phyloP scores from a whole-genome alignment of 1,284 basidiomycete genomes.

The Mycosarcoma maydis region DNA sequence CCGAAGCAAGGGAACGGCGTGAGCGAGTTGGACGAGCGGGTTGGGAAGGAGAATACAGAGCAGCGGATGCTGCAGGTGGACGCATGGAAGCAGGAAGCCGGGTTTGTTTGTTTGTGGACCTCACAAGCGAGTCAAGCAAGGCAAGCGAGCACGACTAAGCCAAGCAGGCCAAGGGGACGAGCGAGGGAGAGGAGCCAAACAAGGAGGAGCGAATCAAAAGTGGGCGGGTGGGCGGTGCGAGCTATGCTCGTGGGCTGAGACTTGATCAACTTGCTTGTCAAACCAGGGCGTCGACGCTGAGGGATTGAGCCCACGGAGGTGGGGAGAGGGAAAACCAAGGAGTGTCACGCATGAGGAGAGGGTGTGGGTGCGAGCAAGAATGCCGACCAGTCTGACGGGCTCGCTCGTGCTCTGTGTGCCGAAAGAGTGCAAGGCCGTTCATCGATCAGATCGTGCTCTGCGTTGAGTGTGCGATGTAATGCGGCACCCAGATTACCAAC shows the following conservation, averaged over 20 bases:
- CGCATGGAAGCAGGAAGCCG: conserved; percentile 36
- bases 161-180: background rate
- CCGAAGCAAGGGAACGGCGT: too few species aligned
- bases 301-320: too few species aligned
- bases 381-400: too few species aligned
- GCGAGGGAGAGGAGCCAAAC: background rate
- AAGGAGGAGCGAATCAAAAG: background rate
- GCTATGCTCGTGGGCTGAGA: background rate
- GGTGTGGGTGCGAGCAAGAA: too few species aligned
- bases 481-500: background rate
- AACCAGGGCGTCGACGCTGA: too few species aligned
- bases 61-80: conserved; percentile 9
- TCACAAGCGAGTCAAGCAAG: conserved; percentile 13
- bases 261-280: background rate
- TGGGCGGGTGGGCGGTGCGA: background rate
- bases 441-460: too few species aligned
- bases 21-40: background rate
- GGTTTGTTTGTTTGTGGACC: conserved; percentile 32
- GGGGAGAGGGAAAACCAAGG: too few species aligned
- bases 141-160: background rate
- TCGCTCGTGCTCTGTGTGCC: too few species aligned
- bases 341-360: too few species aligned
- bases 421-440: too few species aligned
- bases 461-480: too few species aligned
- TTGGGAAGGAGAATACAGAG: conserved; percentile 1